phyloP scores from a whole-genome alignment of 257 asterid species.

The Lantana camara region DNA sequence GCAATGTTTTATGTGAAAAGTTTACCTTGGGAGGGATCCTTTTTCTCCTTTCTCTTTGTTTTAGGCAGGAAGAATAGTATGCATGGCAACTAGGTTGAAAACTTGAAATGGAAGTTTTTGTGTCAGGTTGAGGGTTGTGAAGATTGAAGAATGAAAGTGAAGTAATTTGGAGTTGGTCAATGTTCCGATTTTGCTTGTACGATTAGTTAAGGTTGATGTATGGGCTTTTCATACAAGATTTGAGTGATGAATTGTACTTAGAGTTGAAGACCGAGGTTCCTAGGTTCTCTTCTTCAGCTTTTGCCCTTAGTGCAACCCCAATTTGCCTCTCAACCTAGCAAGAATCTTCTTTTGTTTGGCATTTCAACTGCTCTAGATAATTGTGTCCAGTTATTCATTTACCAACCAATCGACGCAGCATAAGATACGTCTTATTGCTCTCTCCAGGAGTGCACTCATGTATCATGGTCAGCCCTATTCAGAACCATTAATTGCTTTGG shows the following conservation, averaged over 20 bases:
- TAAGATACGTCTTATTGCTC: background rate
- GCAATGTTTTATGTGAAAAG: background rate
- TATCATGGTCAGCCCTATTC: background rate
- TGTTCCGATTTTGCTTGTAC: background rate
- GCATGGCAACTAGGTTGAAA: background rate
- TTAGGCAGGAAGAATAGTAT: background rate
- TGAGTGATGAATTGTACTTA: background rate
- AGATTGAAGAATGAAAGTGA: background rate
- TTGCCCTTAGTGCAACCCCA: background rate
- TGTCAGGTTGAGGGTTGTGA: background rate
- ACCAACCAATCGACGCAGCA: background rate
- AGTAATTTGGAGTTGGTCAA: background rate
- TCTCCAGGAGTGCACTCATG: background rate
- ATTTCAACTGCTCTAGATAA: background rate
- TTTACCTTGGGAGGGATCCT: background rate
- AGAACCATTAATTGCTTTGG: background rate
- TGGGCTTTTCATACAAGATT: too few species aligned
- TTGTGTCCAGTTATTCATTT: background rate
- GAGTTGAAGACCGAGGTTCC: background rate
- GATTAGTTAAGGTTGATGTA: too few species aligned
- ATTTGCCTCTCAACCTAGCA: background rate
- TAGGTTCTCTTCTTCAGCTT: background rate
- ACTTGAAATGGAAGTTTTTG: background rate
- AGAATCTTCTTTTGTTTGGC: too few species aligned
- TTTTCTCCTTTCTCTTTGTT: background rate